Percentiles rank a stretch among this genome's conserved stretches.
Evolutionary conservation across 2,329 filamentous ascomycete species (phyloP).

Genomic region (Rhynchosporium graminicola): DNA sequence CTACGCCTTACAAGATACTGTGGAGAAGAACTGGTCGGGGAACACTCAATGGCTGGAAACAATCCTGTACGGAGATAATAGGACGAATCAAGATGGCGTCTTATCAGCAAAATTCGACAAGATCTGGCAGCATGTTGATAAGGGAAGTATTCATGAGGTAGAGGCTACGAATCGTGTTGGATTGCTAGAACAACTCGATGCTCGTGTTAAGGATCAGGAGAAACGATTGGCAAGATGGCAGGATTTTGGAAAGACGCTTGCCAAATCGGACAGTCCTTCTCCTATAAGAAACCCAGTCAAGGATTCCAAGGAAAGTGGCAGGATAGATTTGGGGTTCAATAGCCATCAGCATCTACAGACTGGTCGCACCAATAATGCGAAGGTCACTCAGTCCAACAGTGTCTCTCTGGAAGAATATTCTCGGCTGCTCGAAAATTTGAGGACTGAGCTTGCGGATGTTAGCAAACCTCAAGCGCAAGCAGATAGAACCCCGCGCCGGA

Average conservation of each 20-base stretch:
- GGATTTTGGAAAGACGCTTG: constrained; percentile 54
- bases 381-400: constrained; percentile 13
- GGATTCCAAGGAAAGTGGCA: constrained; percentile 11
- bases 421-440: constrained; percentile 37
- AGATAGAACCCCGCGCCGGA: constrained; percentile 19
- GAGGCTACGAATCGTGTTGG: constrained; percentile 51
- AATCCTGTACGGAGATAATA: constrained; percentile 66
- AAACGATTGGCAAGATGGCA: constrained; percentile 73
- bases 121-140: constrained; percentile 69
- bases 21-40: constrained; percentile 78
- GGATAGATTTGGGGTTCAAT: constrained; percentile 56
- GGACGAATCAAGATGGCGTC: constrained; percentile 59
- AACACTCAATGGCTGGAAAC: constrained; percentile 72
- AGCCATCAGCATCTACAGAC: constrained; percentile 52
- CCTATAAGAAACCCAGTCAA: constrained; percentile 34
- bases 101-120: constrained; percentile 67
- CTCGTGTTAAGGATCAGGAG: constrained; percentile 65
- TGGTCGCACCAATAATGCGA: constrained; percentile 41
- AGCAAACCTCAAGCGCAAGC: constrained; percentile 28
- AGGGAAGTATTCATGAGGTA: constrained; percentile 57
- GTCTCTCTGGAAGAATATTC: constrained; percentile 36
- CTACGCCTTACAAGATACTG: constrained; percentile 56
- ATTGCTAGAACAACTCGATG: constrained; percentile 70
- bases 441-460: constrained; percentile 36
- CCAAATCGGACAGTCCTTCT: constrained; percentile 21